Conservation (phyloP, 2,329 filamentous ascomycete species). For the Chaetomiaceae sp. region DNA sequence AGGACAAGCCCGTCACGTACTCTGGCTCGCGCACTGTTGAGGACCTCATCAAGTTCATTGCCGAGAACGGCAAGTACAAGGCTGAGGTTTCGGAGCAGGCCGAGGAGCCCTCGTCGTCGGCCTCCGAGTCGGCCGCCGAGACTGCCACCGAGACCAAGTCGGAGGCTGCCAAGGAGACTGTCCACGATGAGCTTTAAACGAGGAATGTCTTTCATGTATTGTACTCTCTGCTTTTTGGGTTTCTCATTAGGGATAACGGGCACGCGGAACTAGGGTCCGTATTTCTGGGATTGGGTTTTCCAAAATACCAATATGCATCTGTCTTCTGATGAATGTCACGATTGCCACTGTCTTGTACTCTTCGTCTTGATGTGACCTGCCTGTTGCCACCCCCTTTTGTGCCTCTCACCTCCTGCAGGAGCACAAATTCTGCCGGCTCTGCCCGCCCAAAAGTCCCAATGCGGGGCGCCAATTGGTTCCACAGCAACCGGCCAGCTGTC, state of each 20-base stretch:
- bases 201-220: slow-evolving; percentile 18
- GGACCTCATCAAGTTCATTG: slow-evolving; percentile 87
- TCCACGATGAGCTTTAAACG: slow-evolving; percentile 74
- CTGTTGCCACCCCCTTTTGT: background rate
- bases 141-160: slow-evolving; percentile 39
- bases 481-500: background rate
- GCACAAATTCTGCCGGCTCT: slow-evolving; percentile 17
- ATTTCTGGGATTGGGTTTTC: slow-evolving; percentile 23
- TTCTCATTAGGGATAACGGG: slow-evolving; percentile 22
- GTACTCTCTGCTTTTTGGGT: slow-evolving; percentile 22
- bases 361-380: background rate
- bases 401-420: background rate
- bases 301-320: slow-evolving; percentile 27
- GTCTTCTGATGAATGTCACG: slow-evolving; percentile 19
- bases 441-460: slow-evolving; percentile 19
- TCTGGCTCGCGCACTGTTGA: slow-evolving; percentile 81
- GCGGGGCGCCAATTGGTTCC: slow-evolving; percentile 15
- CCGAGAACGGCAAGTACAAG: slow-evolving; percentile 90
- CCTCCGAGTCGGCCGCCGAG: slow-evolving; percentile 20
- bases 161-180: slow-evolving; percentile 42
- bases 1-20: slow-evolving; percentile 82
- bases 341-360: background rate
- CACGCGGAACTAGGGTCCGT: slow-evolving; percentile 12
- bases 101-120: slow-evolving; percentile 41
- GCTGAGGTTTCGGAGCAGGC: slow-evolving; percentile 60